Percentiles rank a stretch among this genome's conserved stretches.
These are phyloP conservation scores for Tulasnella sp. DNA, from an alignment of 768 basidiomycete genomes.

Conservation along the genomic window DNA sequence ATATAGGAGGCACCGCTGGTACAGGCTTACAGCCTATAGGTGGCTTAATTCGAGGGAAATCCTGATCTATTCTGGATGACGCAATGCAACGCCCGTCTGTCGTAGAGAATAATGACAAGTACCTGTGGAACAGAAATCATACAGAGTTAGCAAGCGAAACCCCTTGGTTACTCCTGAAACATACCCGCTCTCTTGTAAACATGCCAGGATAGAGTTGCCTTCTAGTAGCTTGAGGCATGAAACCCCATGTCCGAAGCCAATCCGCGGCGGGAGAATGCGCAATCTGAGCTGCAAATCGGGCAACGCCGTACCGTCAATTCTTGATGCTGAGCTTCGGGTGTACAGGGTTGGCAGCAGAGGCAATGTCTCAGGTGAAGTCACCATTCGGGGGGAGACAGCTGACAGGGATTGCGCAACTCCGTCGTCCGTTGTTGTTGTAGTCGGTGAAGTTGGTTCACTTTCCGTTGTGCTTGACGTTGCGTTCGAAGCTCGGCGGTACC, in stretches of 20 bases:
- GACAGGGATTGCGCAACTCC: neutral
- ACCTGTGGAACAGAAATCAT: conserved; percentile 17
- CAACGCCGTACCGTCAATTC: neutral
- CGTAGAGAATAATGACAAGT: conserved; percentile 46
- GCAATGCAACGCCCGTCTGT: conserved; percentile 55
- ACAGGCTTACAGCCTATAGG: conserved; percentile 39
- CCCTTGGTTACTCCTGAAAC: conserved; percentile 34
- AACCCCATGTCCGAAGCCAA: conserved; percentile 49
- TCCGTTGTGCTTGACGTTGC: conserved; percentile 1
- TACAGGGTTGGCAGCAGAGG: neutral
- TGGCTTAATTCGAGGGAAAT: conserved; percentile 40
- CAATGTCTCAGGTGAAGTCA: neutral
- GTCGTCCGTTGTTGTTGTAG: neutral
- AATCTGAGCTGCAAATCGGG: conserved; percentile 10
- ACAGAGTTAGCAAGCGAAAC: neutral
- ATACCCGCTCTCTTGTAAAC: conserved; percentile 70
- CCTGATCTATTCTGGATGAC: conserved; percentile 43
- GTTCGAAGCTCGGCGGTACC: conserved; percentile 5
- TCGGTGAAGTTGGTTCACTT: neutral
- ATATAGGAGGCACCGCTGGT: conserved; percentile 38
- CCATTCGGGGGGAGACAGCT: neutral
- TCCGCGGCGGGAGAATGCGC: conserved; percentile 53
- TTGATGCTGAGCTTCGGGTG: neutral
- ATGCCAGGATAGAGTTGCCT: conserved; percentile 51
- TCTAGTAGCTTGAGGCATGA: conserved; percentile 54